A percentile compares a stretch with the other conserved stretches of the same genome.
These are phyloP conservation scores for Populus tomentosa DNA, from an alignment of 441 rosid genomes.

Conservation along the genomic window DNA sequence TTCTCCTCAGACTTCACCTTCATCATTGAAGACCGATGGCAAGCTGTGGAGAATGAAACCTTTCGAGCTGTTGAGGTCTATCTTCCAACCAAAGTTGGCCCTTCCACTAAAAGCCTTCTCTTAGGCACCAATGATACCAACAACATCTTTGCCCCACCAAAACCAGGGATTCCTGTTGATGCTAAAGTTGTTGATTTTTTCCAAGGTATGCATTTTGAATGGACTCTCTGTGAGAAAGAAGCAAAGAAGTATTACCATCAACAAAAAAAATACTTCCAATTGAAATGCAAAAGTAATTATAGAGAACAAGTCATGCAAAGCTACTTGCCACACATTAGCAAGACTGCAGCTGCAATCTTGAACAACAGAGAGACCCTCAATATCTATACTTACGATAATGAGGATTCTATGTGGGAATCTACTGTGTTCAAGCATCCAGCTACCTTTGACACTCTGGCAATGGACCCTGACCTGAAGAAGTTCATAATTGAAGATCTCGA, in stretches of 20 bases:
- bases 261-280: slow-evolving; percentile 27
- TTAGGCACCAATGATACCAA: slow-evolving; percentile 44
- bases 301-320: slow-evolving; percentile 29
- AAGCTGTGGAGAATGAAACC: slow-evolving; percentile 44
- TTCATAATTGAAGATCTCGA: slow-evolving; percentile 40
- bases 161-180: slow-evolving; percentile 36
- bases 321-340: slow-evolving; percentile 37
- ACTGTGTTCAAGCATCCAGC: slow-evolving; percentile 45
- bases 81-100: slow-evolving; percentile 35
- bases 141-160: slow-evolving; percentile 38
- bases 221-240: slow-evolving; percentile 42
- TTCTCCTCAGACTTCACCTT: slow-evolving; percentile 43
- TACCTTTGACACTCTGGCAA: slow-evolving; percentile 43
- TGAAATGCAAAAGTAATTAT: slow-evolving; percentile 36
- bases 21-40: slow-evolving; percentile 48
- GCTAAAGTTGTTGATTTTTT: slow-evolving; percentile 33
- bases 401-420: slow-evolving; percentile 29
- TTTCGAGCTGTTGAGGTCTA: slow-evolving; percentile 45
- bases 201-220: slow-evolving; percentile 36
- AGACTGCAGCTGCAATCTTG: slow-evolving; percentile 31
- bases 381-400: slow-evolving; percentile 40
- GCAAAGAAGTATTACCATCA: slow-evolving; percentile 27
- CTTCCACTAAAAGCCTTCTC: slow-evolving; percentile 32
- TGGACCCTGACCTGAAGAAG: slow-evolving; percentile 34
- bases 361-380: slow-evolving; percentile 30